phyloP scores from a whole-genome alignment of 2,329 filamentous ascomycete genomes.

The Monascus ruber region DNA sequence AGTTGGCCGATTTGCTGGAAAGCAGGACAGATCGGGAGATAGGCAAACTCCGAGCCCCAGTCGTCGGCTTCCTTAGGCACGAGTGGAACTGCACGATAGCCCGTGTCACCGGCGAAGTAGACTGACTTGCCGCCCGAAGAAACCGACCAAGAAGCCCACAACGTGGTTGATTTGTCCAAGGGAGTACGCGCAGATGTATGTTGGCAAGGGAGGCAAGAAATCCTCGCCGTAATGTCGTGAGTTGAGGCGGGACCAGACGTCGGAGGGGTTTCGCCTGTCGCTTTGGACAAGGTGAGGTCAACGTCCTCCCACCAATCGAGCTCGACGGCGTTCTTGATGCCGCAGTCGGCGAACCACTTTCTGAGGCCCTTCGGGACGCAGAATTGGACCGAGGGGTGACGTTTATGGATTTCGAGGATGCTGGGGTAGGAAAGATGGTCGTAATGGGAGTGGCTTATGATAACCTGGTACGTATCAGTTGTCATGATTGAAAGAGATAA shows the following conservation, averaged over 20 bases:
- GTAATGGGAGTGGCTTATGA: slow-evolving; percentile 6
- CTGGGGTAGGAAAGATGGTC: slow-evolving; percentile 5
- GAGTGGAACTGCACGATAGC: slow-evolving; percentile 63
- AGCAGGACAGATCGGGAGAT: slow-evolving; percentile 58
- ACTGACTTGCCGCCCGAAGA: no score
- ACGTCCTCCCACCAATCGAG: slow-evolving; percentile 7
- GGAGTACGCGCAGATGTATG: no score
- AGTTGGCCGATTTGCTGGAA: slow-evolving; percentile 67
- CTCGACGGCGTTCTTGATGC: slow-evolving; percentile 1
- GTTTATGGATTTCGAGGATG: slow-evolving; percentile 5
- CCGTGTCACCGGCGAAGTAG: slow-evolving; percentile 48
- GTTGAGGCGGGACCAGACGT: no score
- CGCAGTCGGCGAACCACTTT: slow-evolving; percentile 4
- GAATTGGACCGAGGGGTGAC: slow-evolving; percentile 4
- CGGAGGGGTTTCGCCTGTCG: background rate
- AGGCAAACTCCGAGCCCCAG: slow-evolving; percentile 52
- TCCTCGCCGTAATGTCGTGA: no score
- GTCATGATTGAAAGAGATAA: background rate
- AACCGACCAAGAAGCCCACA: no score
- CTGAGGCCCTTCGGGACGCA: slow-evolving; percentile 5
- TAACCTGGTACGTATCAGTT: slow-evolving; percentile 2
- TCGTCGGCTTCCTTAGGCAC: slow-evolving; percentile 52
- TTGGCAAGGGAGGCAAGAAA: no score
- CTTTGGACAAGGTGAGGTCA: slow-evolving; percentile 2
- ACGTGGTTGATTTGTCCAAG: no score